Evolutionary conservation across 2,329 filamentous ascomycete genomes (phyloP).

Genomic region (Talaromyces sp.): DNA sequence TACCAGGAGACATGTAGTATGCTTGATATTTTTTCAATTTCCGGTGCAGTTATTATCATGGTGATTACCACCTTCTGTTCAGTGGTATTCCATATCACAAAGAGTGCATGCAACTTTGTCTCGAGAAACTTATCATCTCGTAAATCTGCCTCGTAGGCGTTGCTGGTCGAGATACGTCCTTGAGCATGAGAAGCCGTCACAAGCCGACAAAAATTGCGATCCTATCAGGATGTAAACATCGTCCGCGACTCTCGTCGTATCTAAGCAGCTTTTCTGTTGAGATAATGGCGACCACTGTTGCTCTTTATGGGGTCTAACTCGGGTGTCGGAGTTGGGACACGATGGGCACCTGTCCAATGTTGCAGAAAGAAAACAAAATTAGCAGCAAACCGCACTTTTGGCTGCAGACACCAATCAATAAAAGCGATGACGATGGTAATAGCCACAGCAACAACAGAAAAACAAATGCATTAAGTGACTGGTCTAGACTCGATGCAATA

Average conservation of each 20-base stretch:
- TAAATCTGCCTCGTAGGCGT: not conserved
- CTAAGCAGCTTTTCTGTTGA: not conserved
- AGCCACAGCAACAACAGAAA: not conserved
- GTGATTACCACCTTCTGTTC: not conserved
- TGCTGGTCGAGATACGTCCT: not conserved
- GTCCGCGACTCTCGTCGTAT: not conserved
- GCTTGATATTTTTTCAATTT: not conserved
- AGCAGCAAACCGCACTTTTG: not conserved
- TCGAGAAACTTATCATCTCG: not conserved
- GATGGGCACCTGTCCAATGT: not conserved
- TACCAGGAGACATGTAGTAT: not conserved
- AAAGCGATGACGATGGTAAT: not conserved
- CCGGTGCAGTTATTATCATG: not conserved
- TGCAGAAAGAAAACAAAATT: not conserved
- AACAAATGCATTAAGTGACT: not conserved
- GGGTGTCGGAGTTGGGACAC: not conserved
- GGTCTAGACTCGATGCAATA: not conserved
- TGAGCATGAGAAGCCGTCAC: not conserved
- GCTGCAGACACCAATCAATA: not conserved
- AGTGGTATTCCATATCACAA: not conserved
- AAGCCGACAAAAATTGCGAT: not conserved
- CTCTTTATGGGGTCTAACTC: not conserved
- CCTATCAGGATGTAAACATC: not conserved
- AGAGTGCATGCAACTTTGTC: not conserved
- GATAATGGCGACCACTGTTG: not conserved